Evolutionary conservation across 1,284 basidiomycete species (phyloP).

Genomic region (Cryptococcus sp.): DNA sequence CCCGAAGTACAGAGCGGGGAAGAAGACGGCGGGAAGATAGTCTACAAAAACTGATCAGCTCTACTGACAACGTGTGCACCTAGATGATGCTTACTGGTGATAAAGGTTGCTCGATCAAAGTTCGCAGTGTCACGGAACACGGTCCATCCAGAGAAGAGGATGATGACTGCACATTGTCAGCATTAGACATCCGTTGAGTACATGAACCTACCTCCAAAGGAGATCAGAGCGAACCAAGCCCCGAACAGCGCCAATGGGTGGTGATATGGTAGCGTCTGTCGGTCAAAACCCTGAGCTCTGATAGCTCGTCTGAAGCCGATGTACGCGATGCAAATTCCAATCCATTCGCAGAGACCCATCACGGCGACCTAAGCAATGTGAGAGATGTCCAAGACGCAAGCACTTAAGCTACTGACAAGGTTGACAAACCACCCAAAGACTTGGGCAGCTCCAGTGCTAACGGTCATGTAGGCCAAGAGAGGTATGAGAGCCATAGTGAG

Average conservation of each 20-base stretch:
- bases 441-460: conserved; percentile 55
- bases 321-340: conserved; percentile 73
- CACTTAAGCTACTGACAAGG: conserved; percentile 50
- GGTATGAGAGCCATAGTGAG: conserved; percentile 64
- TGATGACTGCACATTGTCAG: conserved; percentile 56
- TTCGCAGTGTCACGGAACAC: conserved; percentile 62
- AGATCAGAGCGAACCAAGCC: conserved; percentile 51
- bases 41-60: conserved; percentile 53
- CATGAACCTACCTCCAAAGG: conserved; percentile 4
- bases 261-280: conserved; percentile 62
- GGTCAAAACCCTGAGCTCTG: conserved; percentile 65
- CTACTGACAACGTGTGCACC: background rate
- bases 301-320: conserved; percentile 72
- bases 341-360: conserved; percentile 72
- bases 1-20: conserved; percentile 68
- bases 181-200: background rate
- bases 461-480: conserved; percentile 57
- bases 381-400: background rate
- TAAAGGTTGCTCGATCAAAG: conserved; percentile 16
- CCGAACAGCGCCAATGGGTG: conserved; percentile 63
- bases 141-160: conserved; percentile 69
- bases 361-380: conserved; percentile 35
- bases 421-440: conserved; percentile 75
- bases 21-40: conserved; percentile 71
- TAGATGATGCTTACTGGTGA: conserved; percentile 12